Percentiles rank a stretch among this genome's conserved stretches.
These are phyloP conservation scores for Pleurotus tuoliensis DNA, from an alignment of 768 basidiomycete genomes.

Conservation along the genomic window DNA sequence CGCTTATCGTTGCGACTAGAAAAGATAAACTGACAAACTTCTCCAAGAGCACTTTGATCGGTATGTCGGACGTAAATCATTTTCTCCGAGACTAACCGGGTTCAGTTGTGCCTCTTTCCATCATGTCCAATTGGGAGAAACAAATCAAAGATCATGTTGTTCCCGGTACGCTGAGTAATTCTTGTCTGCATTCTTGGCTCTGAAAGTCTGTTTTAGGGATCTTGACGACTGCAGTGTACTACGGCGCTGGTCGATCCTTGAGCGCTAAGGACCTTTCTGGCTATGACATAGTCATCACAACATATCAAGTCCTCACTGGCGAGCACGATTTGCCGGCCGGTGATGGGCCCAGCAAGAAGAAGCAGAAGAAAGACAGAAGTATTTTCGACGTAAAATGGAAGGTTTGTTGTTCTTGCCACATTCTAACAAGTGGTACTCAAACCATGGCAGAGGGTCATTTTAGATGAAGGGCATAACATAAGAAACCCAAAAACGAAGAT, in stretches of 20 bases:
- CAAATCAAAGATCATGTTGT: conserved; percentile 74
- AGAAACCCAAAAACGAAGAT: conserved; percentile 87
- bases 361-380: conserved; percentile 52
- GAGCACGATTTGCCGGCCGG: conserved; percentile 40
- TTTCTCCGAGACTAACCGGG: background rate
- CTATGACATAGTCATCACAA: conserved; percentile 80
- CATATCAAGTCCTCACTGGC: conserved; percentile 67
- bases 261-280: conserved; percentile 54
- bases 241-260: conserved; percentile 63
- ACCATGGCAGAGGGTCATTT: conserved; percentile 56
- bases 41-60: conserved; percentile 74
- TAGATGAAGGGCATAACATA: conserved; percentile 89
- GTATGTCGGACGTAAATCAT: conserved; percentile 32
- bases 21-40: conserved; percentile 51
- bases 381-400: conserved; percentile 81
- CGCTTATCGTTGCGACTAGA: conserved; percentile 77
- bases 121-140: conserved; percentile 86
- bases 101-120: conserved; percentile 76
- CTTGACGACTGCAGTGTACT: conserved; percentile 53
- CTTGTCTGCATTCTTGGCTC: background rate
- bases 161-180: conserved; percentile 40
- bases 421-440: background rate
- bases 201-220: background rate
- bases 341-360: conserved; percentile 47
- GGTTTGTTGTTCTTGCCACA: conserved; percentile 31